These are phyloP conservation scores for Neonectria neomacrospora DNA, from an alignment of 2,329 filamentous ascomycete species.

Conservation along the genomic window DNA sequence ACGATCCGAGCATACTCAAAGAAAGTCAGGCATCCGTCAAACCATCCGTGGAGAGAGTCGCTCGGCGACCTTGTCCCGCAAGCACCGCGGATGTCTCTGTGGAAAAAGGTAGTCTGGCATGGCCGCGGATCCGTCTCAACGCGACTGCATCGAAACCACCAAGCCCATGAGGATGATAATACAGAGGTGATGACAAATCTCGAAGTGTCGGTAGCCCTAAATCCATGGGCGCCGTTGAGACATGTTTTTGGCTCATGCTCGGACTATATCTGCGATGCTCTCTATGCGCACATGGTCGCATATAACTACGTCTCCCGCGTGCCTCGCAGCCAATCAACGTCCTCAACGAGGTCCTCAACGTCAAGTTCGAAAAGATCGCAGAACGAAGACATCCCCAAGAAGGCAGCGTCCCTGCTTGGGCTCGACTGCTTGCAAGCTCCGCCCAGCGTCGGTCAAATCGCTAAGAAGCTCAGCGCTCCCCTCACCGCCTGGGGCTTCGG, in stretches of 20 bases:
- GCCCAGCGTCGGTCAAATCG: conserved; percentile 36
- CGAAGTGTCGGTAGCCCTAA: conserved; percentile 36
- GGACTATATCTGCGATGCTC: conserved; percentile 66
- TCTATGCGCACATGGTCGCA: conserved; percentile 69
- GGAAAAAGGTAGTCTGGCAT: conserved; percentile 51
- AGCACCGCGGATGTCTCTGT: conserved; percentile 46
- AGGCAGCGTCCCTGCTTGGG: conserved; percentile 64
- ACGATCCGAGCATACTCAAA: conserved; percentile 67
- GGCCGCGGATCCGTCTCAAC: conserved; percentile 35
- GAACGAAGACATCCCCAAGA: conserved; percentile 58
- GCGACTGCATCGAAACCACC: conserved; percentile 33
- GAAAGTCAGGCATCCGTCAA: conserved; percentile 59
- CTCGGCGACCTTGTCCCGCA: conserved; percentile 29
- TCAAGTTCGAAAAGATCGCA: conserved; percentile 39
- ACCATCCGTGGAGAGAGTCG: conserved; percentile 38
- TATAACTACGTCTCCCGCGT: conserved; percentile 66
- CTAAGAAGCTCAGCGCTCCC: conserved; percentile 43
- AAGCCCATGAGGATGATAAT: conserved; percentile 23
- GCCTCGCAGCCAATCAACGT: conserved; percentile 36
- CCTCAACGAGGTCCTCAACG: conserved; percentile 28
- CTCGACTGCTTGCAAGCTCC: conserved; percentile 47
- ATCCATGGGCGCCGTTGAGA: conserved; percentile 59
- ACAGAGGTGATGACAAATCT: conserved; percentile 27
- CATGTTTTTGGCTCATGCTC: conserved; percentile 64
- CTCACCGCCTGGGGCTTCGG: conserved; percentile 41